Percentiles rank a stretch among this genome's conserved stretches.
Evolutionary conservation across 352 stramenopile genomes (phyloP).

Genomic region (Phytopythium montanum): DNA sequence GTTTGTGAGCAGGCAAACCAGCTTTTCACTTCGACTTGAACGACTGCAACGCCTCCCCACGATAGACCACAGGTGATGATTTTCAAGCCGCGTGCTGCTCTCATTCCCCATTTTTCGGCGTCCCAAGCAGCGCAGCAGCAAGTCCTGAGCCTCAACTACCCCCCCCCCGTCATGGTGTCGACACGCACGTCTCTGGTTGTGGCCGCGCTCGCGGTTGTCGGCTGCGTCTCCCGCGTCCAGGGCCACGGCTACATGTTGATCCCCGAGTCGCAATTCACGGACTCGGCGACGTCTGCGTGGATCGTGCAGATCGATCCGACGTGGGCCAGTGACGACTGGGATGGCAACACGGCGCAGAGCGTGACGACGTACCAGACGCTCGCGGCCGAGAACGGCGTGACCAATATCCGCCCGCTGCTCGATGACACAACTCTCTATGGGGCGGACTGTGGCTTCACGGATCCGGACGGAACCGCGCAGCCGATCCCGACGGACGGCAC

Average conservation of each 20-base stretch:
- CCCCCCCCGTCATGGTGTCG: constrained; percentile 5
- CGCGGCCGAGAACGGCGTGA: constrained; percentile 14
- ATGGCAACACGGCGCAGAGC: constrained; percentile 12
- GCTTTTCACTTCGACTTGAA: too few species aligned
- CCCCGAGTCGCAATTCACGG: constrained; percentile 15
- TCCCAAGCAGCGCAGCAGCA: not conserved
- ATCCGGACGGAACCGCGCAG: constrained; percentile 15
- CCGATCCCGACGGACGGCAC: constrained; percentile 13
- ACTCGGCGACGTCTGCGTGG: constrained; percentile 16
- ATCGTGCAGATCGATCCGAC: constrained; percentile 19
- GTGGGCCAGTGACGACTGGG: constrained; percentile 13
- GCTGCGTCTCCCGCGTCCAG: constrained; percentile 8
- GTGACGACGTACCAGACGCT: constrained; percentile 8
- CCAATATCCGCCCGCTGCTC: constrained; percentile 16
- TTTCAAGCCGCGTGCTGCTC: too few species aligned
- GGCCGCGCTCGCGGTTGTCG: constrained; percentile 9
- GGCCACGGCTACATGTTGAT: constrained; percentile 25
- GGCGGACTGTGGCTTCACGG: constrained; percentile 16
- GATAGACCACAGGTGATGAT: too few species aligned
- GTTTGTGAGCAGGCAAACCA: too few species aligned
- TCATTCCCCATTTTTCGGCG: not conserved
- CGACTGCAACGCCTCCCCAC: too few species aligned
- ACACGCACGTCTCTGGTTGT: not conserved
- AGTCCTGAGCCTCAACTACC: too few species aligned
- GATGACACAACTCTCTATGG: constrained; percentile 19